Base-by-base conservation (phyloP, 2,329 filamentous ascomycete genomes). In the Purpureocillium lavendulum region DNA sequence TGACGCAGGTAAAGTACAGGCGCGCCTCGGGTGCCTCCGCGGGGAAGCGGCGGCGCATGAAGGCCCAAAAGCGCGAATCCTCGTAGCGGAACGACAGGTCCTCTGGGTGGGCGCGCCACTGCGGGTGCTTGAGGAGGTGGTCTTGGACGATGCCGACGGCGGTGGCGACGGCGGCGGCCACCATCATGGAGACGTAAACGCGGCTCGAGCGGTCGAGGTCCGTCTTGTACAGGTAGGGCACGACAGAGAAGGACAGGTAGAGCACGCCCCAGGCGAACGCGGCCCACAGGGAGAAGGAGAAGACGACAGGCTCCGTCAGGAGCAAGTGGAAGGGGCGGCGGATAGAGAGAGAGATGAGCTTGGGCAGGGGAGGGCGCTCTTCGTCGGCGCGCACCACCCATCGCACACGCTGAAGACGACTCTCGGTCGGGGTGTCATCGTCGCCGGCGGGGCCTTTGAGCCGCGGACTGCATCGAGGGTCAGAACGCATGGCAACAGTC, bases 231-330 rank as follows among this genome's bases (percentile, higher is more conserved):
- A 94, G 80, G 4, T 92, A 71, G 0, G 88, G 86, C 5, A 95
- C 77, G 1, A 86, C 83, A 12, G 78, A 77, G 49, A 95, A 90
- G 11, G 84, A 87, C 14, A 95, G 67, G 58, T 95, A 96, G 0
- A 96, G 73, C 0, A 94, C 75, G 0, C 84, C 87, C 89, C 89
- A 96, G 15, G 82, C 82, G 58, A 96, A 96, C 1, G 86, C 74
- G 1, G 88, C 82, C 89, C 89, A 96, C 1, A 94, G 69, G 1
- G 83, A 87, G 65, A 96, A 96, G 66, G 77, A 87, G 61, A 88
- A 87, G 12, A 89, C 83, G 9, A 87, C 80, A 0, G 84, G 81
- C 49, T 89, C 84, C 0, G 84, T 88, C 47, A 82, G 64, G 13
- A 89, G 75, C 2, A 89, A 71, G 51, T 81, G 77, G 57, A 95